phyloP scores from a whole-genome alignment of 306 rosid genomes.

The Datisca glomerata region DNA sequence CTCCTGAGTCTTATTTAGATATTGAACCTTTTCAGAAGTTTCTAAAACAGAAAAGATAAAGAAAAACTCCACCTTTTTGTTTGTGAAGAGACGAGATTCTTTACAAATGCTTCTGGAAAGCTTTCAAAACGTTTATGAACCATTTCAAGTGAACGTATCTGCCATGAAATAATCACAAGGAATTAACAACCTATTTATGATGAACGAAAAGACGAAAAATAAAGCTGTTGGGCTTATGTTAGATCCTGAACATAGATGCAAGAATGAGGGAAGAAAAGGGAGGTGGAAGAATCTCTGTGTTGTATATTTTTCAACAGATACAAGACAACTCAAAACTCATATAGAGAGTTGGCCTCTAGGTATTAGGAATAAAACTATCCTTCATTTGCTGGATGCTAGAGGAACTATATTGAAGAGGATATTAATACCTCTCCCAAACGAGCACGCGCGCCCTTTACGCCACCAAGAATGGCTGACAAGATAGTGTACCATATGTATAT shows the following conservation, averaged over 20 bases:
- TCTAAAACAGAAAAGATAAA: background rate
- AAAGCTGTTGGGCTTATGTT: background rate
- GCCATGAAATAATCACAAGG: slow-evolving; percentile 16
- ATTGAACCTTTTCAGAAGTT: background rate
- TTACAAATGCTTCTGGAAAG: slow-evolving; percentile 81
- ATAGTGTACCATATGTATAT: slow-evolving; percentile 86
- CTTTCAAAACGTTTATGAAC: slow-evolving; percentile 96
- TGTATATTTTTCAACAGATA: no score
- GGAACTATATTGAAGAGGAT: slow-evolving; percentile 3
- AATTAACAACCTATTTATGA: background rate
- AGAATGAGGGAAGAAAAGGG: slow-evolving; percentile 1
- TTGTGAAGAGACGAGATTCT: slow-evolving; percentile 54
- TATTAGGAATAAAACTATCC: no score
- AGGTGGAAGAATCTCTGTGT: no score
- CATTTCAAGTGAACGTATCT: slow-evolving; percentile 98
- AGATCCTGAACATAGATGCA: no score
- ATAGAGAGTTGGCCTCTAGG: no score
- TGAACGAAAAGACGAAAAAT: background rate
- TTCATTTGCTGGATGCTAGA: no score
- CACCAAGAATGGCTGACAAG: slow-evolving; percentile 87
- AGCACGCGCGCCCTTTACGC: slow-evolving; percentile 86
- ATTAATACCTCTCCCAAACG: slow-evolving; percentile 88
- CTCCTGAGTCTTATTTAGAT: no score
- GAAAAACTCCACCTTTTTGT: slow-evolving; percentile 35
- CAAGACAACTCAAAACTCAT: no score